Base-by-base conservation (phyloP, 139 green algal species). In the Chlamydomonas sp. region DNA sequence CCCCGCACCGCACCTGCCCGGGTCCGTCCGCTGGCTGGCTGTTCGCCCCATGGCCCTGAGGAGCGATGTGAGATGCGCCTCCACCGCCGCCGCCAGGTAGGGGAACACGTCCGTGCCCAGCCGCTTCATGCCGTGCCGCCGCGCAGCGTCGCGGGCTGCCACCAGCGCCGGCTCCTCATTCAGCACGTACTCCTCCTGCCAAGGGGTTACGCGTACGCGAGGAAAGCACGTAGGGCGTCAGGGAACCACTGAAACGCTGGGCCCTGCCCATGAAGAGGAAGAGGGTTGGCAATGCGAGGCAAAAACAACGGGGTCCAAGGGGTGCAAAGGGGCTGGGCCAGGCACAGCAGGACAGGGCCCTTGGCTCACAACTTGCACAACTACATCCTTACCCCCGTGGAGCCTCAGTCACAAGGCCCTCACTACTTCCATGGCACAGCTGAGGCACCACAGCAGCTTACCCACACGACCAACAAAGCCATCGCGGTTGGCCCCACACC, bases 121-220 rank as follows among this genome's bases (percentile, higher is more conserved):
- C 0, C 75, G 57, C 68, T 14, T 6, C 80, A 90, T 66, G 15
- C 81, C 80, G 66, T 88, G 81, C 4, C 77, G 76, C 66, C 67
- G 17, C 2, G 87, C 80, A 12, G 71, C 60, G 69, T 83, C 74
- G 20, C 69, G 75, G 66, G 85, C 67, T 15, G 63, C 75, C 66
- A 72, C 49, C 58, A 84, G 60, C 59, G 84, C 77, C 2, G 80
- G 75, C 2, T 78, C 73, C 59, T 76, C 57, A 16, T 87, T 84
- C 9, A 90, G 75, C 66, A 88, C 80, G 66, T 88, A 88, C 80
- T 90, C 87, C 87, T 90, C 87, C 87, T 90, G 87, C 63, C 59
- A 12, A 49, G 17, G 31, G 12, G 12, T 16, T 62, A 60, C n/a
- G 3, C 2, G 15, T 73, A 31, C 5, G 78, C 31, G 4, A 7